These are phyloP conservation scores for Sistotremastrum suecicum DNA, from an alignment of 768 basidiomycete genomes.

Conservation along the genomic window DNA sequence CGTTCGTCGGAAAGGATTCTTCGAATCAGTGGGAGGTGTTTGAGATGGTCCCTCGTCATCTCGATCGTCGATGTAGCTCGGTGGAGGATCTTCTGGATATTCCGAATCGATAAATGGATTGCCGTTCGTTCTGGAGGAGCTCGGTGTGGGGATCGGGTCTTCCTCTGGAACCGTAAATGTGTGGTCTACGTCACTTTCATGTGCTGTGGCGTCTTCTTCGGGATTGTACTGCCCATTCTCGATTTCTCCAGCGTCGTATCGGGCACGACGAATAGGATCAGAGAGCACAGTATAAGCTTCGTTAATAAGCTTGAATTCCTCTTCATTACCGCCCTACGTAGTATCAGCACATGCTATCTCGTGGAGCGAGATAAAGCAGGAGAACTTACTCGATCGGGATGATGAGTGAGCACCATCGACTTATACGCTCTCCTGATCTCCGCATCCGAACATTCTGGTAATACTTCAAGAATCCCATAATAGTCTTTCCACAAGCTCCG, in stretches of 20 bases:
- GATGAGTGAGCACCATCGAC: constrained; percentile 70
- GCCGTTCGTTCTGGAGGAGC: too few relatives aligned
- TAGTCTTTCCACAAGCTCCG: constrained; percentile 85
- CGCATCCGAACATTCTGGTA: constrained; percentile 40
- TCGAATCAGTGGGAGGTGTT: too few relatives aligned
- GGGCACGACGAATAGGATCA: constrained; percentile 53
- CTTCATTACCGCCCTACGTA: constrained; percentile 78
- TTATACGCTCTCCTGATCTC: constrained; percentile 91
- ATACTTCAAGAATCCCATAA: constrained; percentile 55
- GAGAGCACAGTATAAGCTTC: constrained; percentile 77
- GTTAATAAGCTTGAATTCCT: constrained; percentile 83
- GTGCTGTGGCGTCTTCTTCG: too few relatives aligned
- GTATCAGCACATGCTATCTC: constrained; percentile 1
- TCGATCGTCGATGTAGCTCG: too few relatives aligned
- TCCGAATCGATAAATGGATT: too few relatives aligned
- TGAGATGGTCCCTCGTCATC: too few relatives aligned
- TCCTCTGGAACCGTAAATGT: too few relatives aligned
- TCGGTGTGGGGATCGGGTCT: too few relatives aligned
- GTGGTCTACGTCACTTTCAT: too few relatives aligned
- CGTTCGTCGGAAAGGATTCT: too few relatives aligned
- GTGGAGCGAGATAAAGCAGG: not conserved
- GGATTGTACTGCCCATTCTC: constrained; percentile 39
- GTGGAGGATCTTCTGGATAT: too few relatives aligned
- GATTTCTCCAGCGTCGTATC: constrained; percentile 75
- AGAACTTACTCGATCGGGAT: constrained; percentile 59